These are phyloP conservation scores for Yamadazyma insecticola DNA, from an alignment of 805 yeast species.

Conservation along the genomic window DNA sequence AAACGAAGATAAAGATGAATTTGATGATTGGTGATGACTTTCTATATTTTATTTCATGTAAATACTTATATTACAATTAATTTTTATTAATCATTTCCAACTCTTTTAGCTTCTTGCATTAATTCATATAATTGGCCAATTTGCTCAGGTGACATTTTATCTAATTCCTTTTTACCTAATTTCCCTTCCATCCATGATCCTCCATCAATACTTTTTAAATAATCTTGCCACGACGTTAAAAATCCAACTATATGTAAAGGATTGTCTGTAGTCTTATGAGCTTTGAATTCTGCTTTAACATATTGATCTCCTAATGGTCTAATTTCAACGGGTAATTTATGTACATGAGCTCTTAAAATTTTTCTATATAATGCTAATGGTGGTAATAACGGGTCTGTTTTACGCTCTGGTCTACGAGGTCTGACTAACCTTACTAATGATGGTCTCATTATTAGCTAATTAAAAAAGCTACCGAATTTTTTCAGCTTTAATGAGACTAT, in stretches of 20 bases:
- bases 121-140: conserved; percentile 73
- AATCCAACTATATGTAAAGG: conserved; percentile 94
- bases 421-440: conserved; percentile 30
- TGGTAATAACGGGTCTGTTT: conserved; percentile 56
- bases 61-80: neutral
- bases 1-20: conserved; percentile 7
- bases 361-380: conserved; percentile 76
- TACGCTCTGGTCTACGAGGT: conserved; percentile 38
- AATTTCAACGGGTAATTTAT: conserved; percentile 60
- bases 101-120: conserved; percentile 63
- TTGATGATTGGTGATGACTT: conserved; percentile 7
- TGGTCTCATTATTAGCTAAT: conserved; percentile 43
- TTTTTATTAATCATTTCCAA: conserved; percentile 11
- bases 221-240: conserved; percentile 91
- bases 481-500: too few relatives aligned
- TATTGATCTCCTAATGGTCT: conserved; percentile 84
- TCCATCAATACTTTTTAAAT: conserved; percentile 52
- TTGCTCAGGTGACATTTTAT: conserved; percentile 88
- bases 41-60: neutral
- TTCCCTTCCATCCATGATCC: conserved; percentile 38
- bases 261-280: conserved; percentile 76
- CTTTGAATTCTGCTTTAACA: conserved; percentile 83
- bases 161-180: conserved; percentile 60
- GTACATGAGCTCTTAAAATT: conserved; percentile 73
- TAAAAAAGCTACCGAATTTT: too few relatives aligned